phyloP scores from a whole-genome alignment of 208 protist species.

The Entamoeba histolytica region DNA sequence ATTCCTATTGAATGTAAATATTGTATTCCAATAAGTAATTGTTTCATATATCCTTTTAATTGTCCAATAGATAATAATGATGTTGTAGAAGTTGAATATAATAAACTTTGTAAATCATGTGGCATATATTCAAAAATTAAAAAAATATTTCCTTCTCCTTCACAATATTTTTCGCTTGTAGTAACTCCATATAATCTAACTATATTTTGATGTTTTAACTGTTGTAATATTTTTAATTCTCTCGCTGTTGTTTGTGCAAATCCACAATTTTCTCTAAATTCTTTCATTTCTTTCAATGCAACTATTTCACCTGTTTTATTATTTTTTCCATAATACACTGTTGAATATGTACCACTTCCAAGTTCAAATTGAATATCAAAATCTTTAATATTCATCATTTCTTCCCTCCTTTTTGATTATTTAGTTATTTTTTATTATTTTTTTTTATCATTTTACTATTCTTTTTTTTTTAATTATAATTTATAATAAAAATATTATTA shows the following conservation, averaged over 20 bases:
- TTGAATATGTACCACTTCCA: not conserved
- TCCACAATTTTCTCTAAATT: constrained; percentile 40
- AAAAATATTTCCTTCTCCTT: not conserved
- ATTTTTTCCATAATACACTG: constrained; percentile 28
- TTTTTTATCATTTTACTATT: too few species aligned
- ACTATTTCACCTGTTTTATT: constrained; percentile 27
- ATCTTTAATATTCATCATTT: too few species aligned
- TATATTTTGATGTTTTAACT: constrained; percentile 44
- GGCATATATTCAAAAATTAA: constrained; percentile 14
- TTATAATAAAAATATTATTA: too few species aligned
- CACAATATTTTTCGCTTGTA: constrained; percentile 3
- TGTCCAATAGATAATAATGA: not conserved
- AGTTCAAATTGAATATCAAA: not conserved
- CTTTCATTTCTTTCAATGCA: constrained; percentile 42
- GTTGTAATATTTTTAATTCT: constrained; percentile 51
- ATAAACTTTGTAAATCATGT: constrained; percentile 4
- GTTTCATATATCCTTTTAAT: not conserved
- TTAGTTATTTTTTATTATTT: too few species aligned
- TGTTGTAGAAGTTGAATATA: not conserved
- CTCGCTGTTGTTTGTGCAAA: constrained; percentile 52
- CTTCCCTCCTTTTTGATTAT: too few species aligned
- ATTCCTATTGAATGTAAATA: constrained; percentile 42
- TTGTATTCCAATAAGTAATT: constrained; percentile 16
- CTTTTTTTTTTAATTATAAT: too few species aligned
- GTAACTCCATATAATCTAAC: constrained; percentile 48